Evolutionary conservation across 805 yeast genomes (phyloP).

Genomic region (Wickerhamomyces canadensis): DNA sequence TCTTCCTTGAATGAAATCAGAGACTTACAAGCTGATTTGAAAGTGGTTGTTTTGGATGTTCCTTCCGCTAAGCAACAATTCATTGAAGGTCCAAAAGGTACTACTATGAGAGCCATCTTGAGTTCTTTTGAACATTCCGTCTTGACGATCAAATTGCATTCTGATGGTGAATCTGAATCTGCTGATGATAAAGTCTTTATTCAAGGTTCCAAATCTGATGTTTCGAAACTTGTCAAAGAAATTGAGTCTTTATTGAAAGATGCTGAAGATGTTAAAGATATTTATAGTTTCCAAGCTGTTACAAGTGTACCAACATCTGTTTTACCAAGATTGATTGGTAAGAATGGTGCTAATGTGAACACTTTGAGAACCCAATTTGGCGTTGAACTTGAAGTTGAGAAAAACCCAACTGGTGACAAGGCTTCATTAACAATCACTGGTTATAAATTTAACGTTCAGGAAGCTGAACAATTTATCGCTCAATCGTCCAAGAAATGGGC

Average conservation of each 20-base stretch:
- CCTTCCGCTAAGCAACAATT: slow-evolving; percentile 50
- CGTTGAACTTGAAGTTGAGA: slow-evolving; percentile 70
- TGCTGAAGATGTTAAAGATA: slow-evolving; percentile 43
- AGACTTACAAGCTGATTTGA: slow-evolving; percentile 48
- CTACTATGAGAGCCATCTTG: slow-evolving; percentile 44
- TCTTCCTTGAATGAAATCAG: slow-evolving; percentile 52
- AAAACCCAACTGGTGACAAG: slow-evolving; percentile 37
- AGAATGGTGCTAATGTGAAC: slow-evolving; percentile 72
- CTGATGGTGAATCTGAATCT: slow-evolving; percentile 31
- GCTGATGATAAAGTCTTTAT: slow-evolving; percentile 53
- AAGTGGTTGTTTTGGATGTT: slow-evolving; percentile 45
- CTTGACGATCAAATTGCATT: slow-evolving; percentile 43
- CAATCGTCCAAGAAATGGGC: slow-evolving; percentile 69
- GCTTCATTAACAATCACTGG: slow-evolving; percentile 66
- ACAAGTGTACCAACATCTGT: slow-evolving; percentile 60
- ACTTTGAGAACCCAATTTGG: slow-evolving; percentile 67
- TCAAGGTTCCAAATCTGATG: slow-evolving; percentile 66
- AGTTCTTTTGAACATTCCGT: slow-evolving; percentile 26
- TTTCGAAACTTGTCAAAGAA: slow-evolving; percentile 45
- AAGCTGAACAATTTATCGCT: slow-evolving; percentile 54
- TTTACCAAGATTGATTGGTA: slow-evolving; percentile 83
- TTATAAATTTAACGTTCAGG: slow-evolving; percentile 69
- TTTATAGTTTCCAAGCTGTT: slow-evolving; percentile 36
- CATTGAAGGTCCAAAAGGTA: slow-evolving; percentile 54
- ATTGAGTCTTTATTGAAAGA: slow-evolving; percentile 52